Conservation (phyloP, 1,284 basidiomycete genomes). For the Melampsora occidentalis region DNA sequence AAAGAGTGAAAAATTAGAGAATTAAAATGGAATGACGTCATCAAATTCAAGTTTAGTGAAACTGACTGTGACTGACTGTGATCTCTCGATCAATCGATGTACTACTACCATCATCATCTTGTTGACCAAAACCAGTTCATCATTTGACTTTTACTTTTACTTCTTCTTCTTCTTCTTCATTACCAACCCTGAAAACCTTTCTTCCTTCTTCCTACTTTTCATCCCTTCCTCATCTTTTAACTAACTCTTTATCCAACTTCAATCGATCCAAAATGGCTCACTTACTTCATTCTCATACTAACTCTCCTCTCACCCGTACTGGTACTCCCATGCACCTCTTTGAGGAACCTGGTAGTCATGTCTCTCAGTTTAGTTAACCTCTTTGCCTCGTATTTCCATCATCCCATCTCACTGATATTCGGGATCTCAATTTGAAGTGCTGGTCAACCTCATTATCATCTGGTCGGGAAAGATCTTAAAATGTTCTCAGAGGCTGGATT, state of each 20-base stretch:
- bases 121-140: too few relatives aligned
- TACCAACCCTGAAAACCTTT: too few relatives aligned
- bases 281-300: slow-evolving; percentile 35
- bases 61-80: too few relatives aligned
- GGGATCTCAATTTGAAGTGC: background rate
- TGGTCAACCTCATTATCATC: slow-evolving; percentile 38
- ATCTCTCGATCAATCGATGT: too few relatives aligned
- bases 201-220: background rate
- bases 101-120: too few relatives aligned
- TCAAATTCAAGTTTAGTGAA: too few relatives aligned
- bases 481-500: slow-evolving; percentile 99
- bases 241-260: background rate
- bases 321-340: slow-evolving; percentile 38
- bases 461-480: slow-evolving; percentile 79
- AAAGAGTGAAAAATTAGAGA: too few relatives aligned
- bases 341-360: slow-evolving; percentile 41
- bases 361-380: slow-evolving; percentile 19
- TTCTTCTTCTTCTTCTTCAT: too few relatives aligned
- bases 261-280: slow-evolving; percentile 31
- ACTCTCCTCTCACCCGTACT: slow-evolving; percentile 34
- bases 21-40: too few relatives aligned
- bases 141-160: too few relatives aligned
- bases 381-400: background rate
- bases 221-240: background rate
- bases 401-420: background rate